These are phyloP conservation scores for Tulasnella sp. DNA, from an alignment of 768 basidiomycete genomes.

Conservation along the genomic window DNA sequence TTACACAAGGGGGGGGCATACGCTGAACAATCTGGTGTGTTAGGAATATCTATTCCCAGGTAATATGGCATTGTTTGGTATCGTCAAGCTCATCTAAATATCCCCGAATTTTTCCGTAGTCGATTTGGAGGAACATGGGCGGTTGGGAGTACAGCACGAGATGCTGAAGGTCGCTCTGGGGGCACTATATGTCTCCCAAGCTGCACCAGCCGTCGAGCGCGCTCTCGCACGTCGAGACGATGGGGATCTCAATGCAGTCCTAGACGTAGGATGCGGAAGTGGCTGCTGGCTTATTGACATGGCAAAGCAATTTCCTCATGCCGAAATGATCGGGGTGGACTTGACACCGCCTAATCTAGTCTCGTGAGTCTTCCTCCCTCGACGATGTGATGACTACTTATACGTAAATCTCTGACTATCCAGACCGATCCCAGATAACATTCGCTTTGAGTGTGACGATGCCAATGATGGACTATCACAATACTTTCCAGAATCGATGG, in stretches of 20 bases:
- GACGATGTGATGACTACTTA: background rate
- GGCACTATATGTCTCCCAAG: constrained; percentile 14
- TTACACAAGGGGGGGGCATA: too few relatives aligned
- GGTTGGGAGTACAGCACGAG: constrained; percentile 22
- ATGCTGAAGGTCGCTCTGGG: constrained; percentile 12
- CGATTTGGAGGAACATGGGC: constrained; percentile 3
- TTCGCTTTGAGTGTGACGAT: constrained; percentile 15
- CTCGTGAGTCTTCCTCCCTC: background rate
- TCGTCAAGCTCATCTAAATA: background rate
- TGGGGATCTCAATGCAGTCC: background rate
- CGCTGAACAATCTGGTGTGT: background rate
- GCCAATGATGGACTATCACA: background rate
- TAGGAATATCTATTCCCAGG: background rate
- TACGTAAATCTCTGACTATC: background rate
- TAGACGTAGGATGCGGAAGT: constrained; percentile 14
- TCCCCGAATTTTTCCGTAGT: background rate
- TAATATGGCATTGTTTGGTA: background rate
- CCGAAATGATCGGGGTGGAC: background rate
- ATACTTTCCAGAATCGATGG: background rate
- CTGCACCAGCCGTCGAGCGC: background rate
- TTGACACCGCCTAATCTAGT: background rate
- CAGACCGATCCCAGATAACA: background rate
- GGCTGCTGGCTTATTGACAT: constrained; percentile 20
- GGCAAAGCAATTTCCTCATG: constrained; percentile 2
- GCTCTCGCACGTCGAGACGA: background rate